Conservation (phyloP, 163 green algal genomes). For the Chlamydomonas reinhardtii region DNA sequence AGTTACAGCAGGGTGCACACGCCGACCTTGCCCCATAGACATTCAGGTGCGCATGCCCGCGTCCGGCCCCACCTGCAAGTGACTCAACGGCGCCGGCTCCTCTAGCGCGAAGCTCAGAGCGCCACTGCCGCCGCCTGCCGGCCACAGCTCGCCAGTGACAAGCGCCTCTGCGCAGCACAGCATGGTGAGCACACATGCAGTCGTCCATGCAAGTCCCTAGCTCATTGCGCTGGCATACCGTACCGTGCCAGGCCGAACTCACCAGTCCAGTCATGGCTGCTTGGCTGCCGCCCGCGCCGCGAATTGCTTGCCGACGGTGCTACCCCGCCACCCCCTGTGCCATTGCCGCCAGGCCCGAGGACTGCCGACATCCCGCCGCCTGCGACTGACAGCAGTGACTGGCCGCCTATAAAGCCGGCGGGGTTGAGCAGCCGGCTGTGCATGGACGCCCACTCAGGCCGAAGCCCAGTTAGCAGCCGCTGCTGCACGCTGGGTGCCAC, state of each 20-base stretch:
- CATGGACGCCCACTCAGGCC: slow-evolving; percentile 12
- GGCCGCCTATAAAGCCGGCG: slow-evolving; percentile 4
- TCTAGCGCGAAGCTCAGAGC: slow-evolving; percentile 23
- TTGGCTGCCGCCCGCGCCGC: background rate
- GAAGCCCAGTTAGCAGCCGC: background rate
- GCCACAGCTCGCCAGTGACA: slow-evolving; percentile 23
- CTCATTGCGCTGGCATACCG: no score
- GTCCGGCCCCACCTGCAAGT: slow-evolving; percentile 34
- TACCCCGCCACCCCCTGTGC: background rate
- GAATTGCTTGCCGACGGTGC: background rate
- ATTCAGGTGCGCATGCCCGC: no score
- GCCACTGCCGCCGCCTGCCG: background rate
- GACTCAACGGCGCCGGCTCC: slow-evolving; percentile 35
- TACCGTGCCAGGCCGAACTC: background rate
- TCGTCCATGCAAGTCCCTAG: no score
- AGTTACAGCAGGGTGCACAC: no score
- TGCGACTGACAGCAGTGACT: background rate
- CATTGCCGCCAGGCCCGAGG: background rate
- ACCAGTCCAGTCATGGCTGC: slow-evolving; percentile 23
- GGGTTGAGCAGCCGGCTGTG: slow-evolving; percentile 11
- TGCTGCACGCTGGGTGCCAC: slow-evolving; percentile 20
- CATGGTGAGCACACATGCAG: no score
- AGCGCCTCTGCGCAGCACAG: slow-evolving; percentile 12
- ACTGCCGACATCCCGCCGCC: background rate
- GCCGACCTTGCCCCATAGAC: no score